Evolutionary conservation across 208 protist species (phyloP), one percentile per base, ranked within the genome.

Genomic region (Trypanosoma cruzi): DNA sequence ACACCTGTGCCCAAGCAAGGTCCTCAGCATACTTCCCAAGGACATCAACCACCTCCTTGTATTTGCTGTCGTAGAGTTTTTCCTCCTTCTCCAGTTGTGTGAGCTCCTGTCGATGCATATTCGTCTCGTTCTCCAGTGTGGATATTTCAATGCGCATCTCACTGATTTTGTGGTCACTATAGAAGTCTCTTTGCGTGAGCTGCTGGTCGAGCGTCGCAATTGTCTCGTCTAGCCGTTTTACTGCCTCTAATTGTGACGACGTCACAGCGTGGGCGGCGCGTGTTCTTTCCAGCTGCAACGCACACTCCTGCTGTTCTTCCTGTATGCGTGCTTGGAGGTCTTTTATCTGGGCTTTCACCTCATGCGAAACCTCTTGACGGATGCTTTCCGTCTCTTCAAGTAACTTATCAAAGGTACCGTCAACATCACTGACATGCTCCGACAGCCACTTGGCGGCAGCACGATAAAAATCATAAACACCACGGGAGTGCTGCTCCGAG

Each of bases 121-220:
- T 75, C 16, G 73, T 67, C 61, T 76, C 78, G 22, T 78, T 82
- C 79, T 92, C 85, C 13, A 91, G 72, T 6, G 86, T 62, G 48
- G 85, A 78, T 48, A 92, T 84, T 64, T 95, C 85, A 20, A 91
- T 69, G 22, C 85, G 80, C 64, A 95, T 92, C 65, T 86, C 84
- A 40, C 79, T 82, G 26, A 93, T 85, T 52, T 73, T 79, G 40
- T 89, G 89, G 36, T 75, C 80, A 52, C 64, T 77, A 56, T 84
- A 71, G 65, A 92, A 73, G 31, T 92, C 81, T 28, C 72, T 75
- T 53, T 89, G 86, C 56, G 79, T 73, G 13, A 81, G 68, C 31
- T 81, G 65, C 53, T 88, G 81, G 63, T 89, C 82, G 40, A 86
- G 58, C 10, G 62, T 44, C 18, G 80, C 73, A 28, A 89, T 84